These are phyloP conservation scores for Yamadazyma sp. DNA, from an alignment of 1,139 yeast species.

Conservation along the genomic window DNA sequence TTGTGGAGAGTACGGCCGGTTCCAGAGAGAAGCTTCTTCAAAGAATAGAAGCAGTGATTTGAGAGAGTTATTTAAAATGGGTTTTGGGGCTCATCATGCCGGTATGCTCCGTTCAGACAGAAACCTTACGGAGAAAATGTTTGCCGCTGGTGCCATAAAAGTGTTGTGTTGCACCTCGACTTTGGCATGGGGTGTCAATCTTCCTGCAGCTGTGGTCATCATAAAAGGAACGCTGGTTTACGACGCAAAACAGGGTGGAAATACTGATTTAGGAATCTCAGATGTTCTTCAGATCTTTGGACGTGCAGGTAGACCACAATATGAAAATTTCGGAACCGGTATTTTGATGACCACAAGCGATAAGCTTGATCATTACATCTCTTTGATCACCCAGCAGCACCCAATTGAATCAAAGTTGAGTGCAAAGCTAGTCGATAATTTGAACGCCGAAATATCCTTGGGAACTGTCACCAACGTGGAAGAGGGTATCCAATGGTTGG, in stretches of 20 bases:
- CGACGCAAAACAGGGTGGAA: constrained; percentile 93
- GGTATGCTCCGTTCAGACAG: constrained; percentile 94
- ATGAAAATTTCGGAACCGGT: constrained; percentile 90
- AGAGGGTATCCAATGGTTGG: constrained; percentile 95
- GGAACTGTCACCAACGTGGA: constrained; percentile 95
- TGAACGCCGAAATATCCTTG: constrained; percentile 92
- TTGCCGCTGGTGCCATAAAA: constrained; percentile 79
- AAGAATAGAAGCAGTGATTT: constrained; percentile 78
- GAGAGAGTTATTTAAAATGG: constrained; percentile 74
- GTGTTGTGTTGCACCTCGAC: constrained; percentile 97
- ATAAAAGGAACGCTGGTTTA: constrained; percentile 96
- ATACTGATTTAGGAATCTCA: constrained; percentile 87
- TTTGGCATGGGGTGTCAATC: constrained; percentile 98
- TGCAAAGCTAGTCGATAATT: constrained; percentile 79
- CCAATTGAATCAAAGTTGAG: constrained; percentile 89
- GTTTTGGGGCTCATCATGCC: constrained; percentile 96
- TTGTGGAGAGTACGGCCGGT: constrained; percentile 44
- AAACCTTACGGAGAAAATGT: constrained; percentile 85
- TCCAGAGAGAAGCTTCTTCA: constrained; percentile 60
- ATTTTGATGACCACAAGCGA: constrained; percentile 83
- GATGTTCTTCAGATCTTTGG: constrained; percentile 98
- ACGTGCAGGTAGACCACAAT: constrained; percentile 99
- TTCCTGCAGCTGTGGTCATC: constrained; percentile 97
- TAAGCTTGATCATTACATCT: constrained; percentile 79
- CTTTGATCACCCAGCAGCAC: constrained; percentile 88